A percentile compares a stretch with the other conserved stretches of the same genome.
Evolutionary conservation across 192 early-diverging fungal species (phyloP).

Genomic region (Coemansia sp.): DNA sequence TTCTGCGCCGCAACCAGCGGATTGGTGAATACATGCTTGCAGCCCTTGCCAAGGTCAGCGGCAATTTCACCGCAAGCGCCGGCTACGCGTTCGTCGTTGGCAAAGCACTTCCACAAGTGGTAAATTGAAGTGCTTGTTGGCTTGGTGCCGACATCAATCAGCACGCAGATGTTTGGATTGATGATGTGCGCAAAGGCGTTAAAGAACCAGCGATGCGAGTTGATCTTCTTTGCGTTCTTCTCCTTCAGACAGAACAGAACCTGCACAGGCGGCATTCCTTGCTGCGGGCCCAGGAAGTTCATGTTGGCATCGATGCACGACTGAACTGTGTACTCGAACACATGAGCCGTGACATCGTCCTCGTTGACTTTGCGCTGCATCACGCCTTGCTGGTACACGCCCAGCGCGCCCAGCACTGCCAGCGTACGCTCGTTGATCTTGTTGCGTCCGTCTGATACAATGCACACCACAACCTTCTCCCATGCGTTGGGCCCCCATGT

Average conservation of each 20-base stretch:
- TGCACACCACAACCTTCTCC: constrained; percentile 92
- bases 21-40: constrained; percentile 68
- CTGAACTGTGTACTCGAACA: constrained; percentile 93
- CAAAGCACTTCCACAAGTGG: constrained; percentile 93
- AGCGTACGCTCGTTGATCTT: constrained; percentile 79
- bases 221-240: constrained; percentile 91
- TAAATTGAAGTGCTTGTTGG: constrained; percentile 82
- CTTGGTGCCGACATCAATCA: constrained; percentile 93
- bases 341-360: constrained; percentile 73
- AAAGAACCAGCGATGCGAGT: constrained; percentile 98
- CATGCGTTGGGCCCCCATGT: constrained; percentile 86
- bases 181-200: constrained; percentile 84
- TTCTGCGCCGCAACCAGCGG: constrained; percentile 94
- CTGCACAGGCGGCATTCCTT: constrained; percentile 82
- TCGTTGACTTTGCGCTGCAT: constrained; percentile 70
- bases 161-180: constrained; percentile 84
- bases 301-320: constrained; percentile 64
- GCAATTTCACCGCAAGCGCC: constrained; percentile 97
- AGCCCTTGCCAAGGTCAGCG: constrained; percentile 77
- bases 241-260: constrained; percentile 92
- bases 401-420: constrained; percentile 80
- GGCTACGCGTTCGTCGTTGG: constrained; percentile 74
- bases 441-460: constrained; percentile 87
- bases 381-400: constrained; percentile 72
- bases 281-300: constrained; percentile 64